Evolutionary conservation across 768 basidiomycete species (phyloP).

Genomic region (Mycena alexandri): DNA sequence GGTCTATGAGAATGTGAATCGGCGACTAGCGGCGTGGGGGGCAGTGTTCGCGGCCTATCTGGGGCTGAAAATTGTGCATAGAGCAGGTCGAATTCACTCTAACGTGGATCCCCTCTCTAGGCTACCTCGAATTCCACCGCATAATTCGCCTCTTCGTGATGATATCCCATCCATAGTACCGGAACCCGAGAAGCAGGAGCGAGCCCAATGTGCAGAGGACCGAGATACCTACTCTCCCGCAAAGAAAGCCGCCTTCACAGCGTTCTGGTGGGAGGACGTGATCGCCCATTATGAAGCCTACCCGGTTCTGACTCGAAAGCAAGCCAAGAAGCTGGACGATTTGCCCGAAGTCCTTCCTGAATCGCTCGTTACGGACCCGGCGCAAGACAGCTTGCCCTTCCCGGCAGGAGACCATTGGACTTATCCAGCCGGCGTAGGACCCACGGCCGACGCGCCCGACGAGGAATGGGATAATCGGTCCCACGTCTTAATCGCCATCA

Average conservation of each 20-base stretch:
- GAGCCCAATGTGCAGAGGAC: neutral
- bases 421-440: neutral
- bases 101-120: slow-evolving; percentile 36
- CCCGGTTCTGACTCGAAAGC: neutral
- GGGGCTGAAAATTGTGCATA: slow-evolving; percentile 42
- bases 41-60: slow-evolving; percentile 45
- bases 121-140: slow-evolving; percentile 5
- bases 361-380: no score
- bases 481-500: neutral
- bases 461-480: neutral
- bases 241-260: neutral
- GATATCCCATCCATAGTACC: slow-evolving; percentile 5
- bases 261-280: slow-evolving; percentile 6
- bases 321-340: no score
- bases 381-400: neutral
- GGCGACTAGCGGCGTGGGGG: slow-evolving; percentile 8
- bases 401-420: slow-evolving; percentile 3
- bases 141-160: neutral
- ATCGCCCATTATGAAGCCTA: neutral
- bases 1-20: no score
- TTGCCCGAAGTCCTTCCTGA: no score
- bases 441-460: no score
- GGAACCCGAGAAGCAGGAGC: neutral
- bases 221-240: neutral
- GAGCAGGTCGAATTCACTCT: slow-evolving; percentile 45